These are phyloP conservation scores for Nematocida minor DNA, from an alignment of 371 early-diverging fungal genomes.

Conservation along the genomic window DNA sequence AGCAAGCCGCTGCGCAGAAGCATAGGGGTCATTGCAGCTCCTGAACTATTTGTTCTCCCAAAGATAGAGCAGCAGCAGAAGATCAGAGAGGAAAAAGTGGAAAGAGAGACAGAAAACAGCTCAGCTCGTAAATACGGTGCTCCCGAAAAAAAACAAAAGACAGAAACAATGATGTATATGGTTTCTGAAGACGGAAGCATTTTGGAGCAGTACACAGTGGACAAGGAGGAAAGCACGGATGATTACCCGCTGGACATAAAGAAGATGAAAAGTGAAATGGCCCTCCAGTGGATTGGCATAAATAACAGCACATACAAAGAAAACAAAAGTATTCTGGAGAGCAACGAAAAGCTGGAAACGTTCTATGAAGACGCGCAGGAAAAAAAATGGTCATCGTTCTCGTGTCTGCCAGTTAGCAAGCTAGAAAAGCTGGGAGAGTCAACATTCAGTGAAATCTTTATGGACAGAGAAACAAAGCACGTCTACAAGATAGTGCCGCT, in stretches of 20 bases:
- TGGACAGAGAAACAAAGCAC: background rate
- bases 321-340: background rate
- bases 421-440: slow-evolving; percentile 41
- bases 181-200: background rate
- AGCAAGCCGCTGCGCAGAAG: background rate
- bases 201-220: background rate
- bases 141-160: too few species aligned
- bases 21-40: background rate
- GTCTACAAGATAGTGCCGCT: slow-evolving; percentile 44
- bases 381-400: background rate
- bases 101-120: background rate
- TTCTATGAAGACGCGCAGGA: background rate
- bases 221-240: background rate
- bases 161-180: background rate
- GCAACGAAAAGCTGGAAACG: background rate
- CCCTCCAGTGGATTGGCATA: background rate
- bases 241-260: background rate
- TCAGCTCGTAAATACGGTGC: too few species aligned
- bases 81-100: background rate
- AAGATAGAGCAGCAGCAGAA: background rate
- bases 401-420: background rate
- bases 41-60: background rate
- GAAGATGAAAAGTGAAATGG: background rate
- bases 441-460: slow-evolving; percentile 47
- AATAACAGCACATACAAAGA: background rate